These are phyloP conservation scores for Arthrinium puccinioides DNA, from an alignment of 2,329 filamentous ascomycete genomes.

Conservation along the genomic window DNA sequence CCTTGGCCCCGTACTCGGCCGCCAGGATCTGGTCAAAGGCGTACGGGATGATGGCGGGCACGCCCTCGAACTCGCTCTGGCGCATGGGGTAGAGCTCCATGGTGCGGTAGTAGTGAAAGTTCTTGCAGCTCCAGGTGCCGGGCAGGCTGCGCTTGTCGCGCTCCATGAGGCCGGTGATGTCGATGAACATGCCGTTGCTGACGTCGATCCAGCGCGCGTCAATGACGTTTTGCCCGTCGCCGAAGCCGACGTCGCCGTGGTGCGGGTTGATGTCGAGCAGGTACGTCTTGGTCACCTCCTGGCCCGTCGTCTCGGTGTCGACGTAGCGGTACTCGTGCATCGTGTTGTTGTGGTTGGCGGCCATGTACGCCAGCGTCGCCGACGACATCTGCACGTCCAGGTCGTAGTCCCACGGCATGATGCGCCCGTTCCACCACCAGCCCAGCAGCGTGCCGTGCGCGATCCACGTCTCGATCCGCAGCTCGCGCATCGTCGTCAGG, in stretches of 20 bases:
- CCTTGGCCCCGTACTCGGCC: constrained; percentile 58
- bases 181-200: constrained; percentile 70
- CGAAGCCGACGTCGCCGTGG: constrained; percentile 51
- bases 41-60: constrained; percentile 62
- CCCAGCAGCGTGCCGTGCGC: constrained; percentile 78
- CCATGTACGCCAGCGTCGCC: constrained; percentile 59
- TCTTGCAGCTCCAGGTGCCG: constrained; percentile 72
- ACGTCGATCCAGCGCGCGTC: constrained; percentile 79
- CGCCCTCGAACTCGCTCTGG: constrained; percentile 67
- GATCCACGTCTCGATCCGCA: constrained; percentile 74
- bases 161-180: constrained; percentile 72
- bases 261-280: constrained; percentile 73
- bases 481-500: constrained; percentile 55
- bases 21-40: constrained; percentile 58
- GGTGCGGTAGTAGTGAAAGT: constrained; percentile 64
- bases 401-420: constrained; percentile 81
- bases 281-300: constrained; percentile 41
- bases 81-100: constrained; percentile 72
- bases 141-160: constrained; percentile 47
- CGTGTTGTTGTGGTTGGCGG: constrained; percentile 61
- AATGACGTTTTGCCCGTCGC: constrained; percentile 70
- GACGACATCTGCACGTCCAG: constrained; percentile 73
- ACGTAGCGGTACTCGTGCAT: constrained; percentile 46
- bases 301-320: constrained; percentile 26
- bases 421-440: constrained; percentile 81